Evolutionary conservation across 2,329 filamentous ascomycete species (phyloP).

Genomic region (Magnaporthales sp.): DNA sequence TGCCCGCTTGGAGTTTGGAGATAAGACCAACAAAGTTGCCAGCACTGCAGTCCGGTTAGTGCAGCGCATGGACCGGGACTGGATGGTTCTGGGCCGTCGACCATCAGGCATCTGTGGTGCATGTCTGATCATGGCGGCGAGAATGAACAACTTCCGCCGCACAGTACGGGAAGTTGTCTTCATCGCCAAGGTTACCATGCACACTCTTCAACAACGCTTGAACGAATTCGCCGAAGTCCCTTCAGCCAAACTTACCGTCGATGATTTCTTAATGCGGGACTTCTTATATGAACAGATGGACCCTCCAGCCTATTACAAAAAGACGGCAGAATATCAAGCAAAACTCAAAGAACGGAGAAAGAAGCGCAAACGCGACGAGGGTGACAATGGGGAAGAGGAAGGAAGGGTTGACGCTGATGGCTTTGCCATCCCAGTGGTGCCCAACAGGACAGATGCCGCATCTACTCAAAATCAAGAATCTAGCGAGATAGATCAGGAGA

Average conservation of each 20-base stretch:
- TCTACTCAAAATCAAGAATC: background rate
- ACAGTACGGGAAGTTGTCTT: constrained; percentile 95
- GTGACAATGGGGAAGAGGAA: constrained; percentile 8
- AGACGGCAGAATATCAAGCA: constrained; percentile 50
- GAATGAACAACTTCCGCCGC: constrained; percentile 96
- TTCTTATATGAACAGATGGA: constrained; percentile 47
- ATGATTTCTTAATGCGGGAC: constrained; percentile 66
- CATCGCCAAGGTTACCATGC: constrained; percentile 90
- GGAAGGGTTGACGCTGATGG: constrained; percentile 50
- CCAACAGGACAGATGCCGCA: constrained; percentile 17
- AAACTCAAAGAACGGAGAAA: constrained; percentile 39
- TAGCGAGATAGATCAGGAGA: constrained; percentile 10
- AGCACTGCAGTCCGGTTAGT: constrained; percentile 82
- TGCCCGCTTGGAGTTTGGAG: constrained; percentile 81
- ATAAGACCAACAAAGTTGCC: constrained; percentile 73
- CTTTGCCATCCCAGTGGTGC: constrained; percentile 53
- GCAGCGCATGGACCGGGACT: constrained; percentile 89
- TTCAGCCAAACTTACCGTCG: constrained; percentile 75
- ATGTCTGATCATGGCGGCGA: constrained; percentile 85
- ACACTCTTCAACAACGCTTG: constrained; percentile 84
- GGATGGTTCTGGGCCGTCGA: constrained; percentile 91
- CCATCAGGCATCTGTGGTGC: constrained; percentile 92
- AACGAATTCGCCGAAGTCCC: constrained; percentile 87
- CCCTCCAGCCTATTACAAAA: constrained; percentile 73
- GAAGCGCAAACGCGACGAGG: constrained; percentile 35